Conservation (phyloP, 495 filamentous ascomycete species). For the Hypomontagnella submonticulosa region DNA sequence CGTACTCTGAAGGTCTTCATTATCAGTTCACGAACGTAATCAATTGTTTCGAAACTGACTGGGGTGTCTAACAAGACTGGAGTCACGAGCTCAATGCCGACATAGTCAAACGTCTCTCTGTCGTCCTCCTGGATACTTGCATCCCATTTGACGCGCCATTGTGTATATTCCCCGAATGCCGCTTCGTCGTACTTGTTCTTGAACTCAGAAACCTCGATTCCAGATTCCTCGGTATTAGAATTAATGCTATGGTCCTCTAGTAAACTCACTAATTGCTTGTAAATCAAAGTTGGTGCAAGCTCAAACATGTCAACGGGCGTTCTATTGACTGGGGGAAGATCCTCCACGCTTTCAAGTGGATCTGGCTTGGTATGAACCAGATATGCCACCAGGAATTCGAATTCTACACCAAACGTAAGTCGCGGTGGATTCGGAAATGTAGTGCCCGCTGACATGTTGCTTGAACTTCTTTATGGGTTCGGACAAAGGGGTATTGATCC, state of each 20-base stretch:
- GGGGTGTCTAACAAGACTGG: slow-evolving; percentile 12
- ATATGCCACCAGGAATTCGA: slow-evolving; percentile 46
- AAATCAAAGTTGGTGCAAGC: background rate
- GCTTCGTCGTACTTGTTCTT: too few relatives aligned
- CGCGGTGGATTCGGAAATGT: background rate
- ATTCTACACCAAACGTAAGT: slow-evolving; percentile 48
- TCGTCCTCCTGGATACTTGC: background rate
- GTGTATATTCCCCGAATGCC: too few relatives aligned
- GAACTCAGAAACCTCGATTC: background rate
- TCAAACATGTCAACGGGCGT: too few relatives aligned
- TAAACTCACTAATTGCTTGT: too few relatives aligned
- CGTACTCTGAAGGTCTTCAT: slow-evolving; percentile 34
- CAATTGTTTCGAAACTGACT: slow-evolving; percentile 9
- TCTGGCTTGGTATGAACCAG: slow-evolving; percentile 1
- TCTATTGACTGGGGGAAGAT: slow-evolving; percentile 21
- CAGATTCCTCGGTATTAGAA: too few relatives aligned
- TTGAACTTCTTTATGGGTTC: background rate
- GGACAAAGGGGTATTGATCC: too few relatives aligned
- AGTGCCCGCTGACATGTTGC: slow-evolving; percentile 15
- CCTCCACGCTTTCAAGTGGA: slow-evolving; percentile 7
- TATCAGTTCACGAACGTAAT: slow-evolving; percentile 28
- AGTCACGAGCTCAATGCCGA: slow-evolving; percentile 33
- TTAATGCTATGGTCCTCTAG: too few relatives aligned
- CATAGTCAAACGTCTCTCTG: background rate
- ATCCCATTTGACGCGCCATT: background rate